Conservation (phyloP, 306 rosid genomes). For the Pyrus pyrifolia region DNA sequence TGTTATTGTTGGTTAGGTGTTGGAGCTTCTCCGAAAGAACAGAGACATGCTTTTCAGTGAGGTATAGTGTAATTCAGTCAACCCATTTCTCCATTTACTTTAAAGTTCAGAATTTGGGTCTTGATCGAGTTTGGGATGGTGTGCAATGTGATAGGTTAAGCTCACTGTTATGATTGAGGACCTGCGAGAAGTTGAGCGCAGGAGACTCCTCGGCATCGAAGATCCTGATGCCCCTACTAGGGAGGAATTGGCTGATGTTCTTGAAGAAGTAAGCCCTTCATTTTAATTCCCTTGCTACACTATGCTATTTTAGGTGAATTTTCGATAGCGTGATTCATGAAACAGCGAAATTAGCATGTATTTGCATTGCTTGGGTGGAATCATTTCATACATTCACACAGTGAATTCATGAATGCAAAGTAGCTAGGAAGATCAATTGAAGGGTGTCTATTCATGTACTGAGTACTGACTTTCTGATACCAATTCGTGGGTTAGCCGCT, state of each 20-base stretch:
- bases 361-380: not conserved
- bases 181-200: constrained; percentile 85
- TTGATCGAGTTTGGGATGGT: not conserved
- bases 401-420: not conserved
- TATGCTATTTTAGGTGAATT: not conserved
- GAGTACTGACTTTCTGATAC: not conserved
- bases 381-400: not conserved
- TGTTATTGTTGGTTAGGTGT: constrained; percentile 35
- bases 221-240: constrained; percentile 72
- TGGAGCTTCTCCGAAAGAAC: constrained; percentile 77
- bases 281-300: not conserved
- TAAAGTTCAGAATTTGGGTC: not conserved
- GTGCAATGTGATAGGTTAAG: constrained; percentile 47
- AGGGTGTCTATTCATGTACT: not conserved
- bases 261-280: constrained; percentile 63
- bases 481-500: not conserved
- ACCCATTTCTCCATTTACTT: not conserved
- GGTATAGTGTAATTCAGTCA: constrained; percentile 25
- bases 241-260: constrained; percentile 66
- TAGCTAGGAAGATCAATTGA: not conserved
- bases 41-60: constrained; percentile 89
- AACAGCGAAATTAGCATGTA: not conserved
- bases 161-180: constrained; percentile 89
- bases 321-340: not conserved
- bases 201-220: constrained; percentile 85